Evolutionary conservation across 1,284 basidiomycete species (phyloP), one percentile per base, ranked within the genome.

Genomic region (Pseudozyma thailandica): DNA sequence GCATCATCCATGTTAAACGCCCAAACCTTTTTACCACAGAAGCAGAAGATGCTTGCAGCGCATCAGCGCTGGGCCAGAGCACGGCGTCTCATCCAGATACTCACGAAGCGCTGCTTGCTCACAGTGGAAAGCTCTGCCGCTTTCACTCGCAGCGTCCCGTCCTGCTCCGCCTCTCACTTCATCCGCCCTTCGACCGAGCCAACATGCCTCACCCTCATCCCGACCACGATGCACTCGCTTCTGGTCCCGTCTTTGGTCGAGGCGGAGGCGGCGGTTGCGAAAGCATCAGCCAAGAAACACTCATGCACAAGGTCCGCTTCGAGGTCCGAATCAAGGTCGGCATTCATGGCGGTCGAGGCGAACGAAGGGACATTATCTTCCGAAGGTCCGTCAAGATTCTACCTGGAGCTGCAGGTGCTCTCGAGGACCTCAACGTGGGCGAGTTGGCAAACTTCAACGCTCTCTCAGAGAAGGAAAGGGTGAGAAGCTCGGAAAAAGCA

Each of bases 201-300:
- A 70, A 80, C 54, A 79, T 81, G 63, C 75, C 76, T 2, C 77
- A 80, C 46, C 78, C 78, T 10, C 74, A 78, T 54, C 78, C 78
- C 2, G 78, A 80, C 43, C 78, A 80, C 52, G 78, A 80, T 37
- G 77, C 78, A 8, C 64, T 75, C 4, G 61, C 57, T 13, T 68
- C 69, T 0, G 77, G 74, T 1, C 71, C 76, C 13, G 65, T 78
- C 23, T 72, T 66, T 18, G 72, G 63, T 1, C 50, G 72, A 1
- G 78, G 74, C 15, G 80, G 77, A 15, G 78, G 77, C 13, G 75
- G 77, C 12, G 69, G 75, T 10, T 82, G 81, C 57, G 78, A 81
- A 55, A 77, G 77, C 35, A 74, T 82, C 54, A 76, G 66, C 23
- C 81, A 82, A 45, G 74, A 79, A 47, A 82, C 81, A 0, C 44